These are phyloP conservation scores for Beauveria bassiana DNA, from an alignment of 2,329 filamentous ascomycete species.

Conservation along the genomic window DNA sequence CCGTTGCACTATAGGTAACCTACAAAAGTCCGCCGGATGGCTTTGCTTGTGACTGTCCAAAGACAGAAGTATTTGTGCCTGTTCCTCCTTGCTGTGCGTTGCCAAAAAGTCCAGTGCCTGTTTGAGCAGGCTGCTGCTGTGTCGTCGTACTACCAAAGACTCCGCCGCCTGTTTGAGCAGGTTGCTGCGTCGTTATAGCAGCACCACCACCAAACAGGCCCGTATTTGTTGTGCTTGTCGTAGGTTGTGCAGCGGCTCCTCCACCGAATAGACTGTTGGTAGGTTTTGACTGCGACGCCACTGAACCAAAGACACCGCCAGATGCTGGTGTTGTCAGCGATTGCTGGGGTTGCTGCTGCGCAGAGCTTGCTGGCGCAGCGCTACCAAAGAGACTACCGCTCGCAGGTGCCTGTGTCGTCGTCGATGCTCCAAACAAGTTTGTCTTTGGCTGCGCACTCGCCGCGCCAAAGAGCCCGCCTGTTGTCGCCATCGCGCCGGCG, in stretches of 20 bases:
- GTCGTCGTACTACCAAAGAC: conserved; percentile 18
- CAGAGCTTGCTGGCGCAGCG: conserved; percentile 14
- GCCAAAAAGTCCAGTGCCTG: conserved; percentile 25
- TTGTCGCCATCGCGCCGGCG: conserved; percentile 24
- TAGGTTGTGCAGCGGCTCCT: conserved; percentile 16
- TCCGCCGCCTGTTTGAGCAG: conserved; percentile 16
- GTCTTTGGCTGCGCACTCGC: conserved; percentile 19
- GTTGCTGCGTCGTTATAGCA: not conserved
- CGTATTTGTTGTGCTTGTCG: conserved; percentile 16
- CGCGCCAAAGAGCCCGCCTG: conserved; percentile 30
- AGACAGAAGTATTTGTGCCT: conserved; percentile 17
- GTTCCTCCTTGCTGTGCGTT: conserved; percentile 14
- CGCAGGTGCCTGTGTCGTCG: conserved; percentile 16
- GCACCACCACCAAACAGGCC: conserved; percentile 20
- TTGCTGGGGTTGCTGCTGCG: conserved; percentile 18
- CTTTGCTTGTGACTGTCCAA: conserved; percentile 28
- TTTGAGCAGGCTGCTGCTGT: conserved; percentile 13
- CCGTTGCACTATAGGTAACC: conserved; percentile 2
- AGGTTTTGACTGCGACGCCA: conserved; percentile 14
- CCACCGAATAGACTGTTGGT: conserved; percentile 19
- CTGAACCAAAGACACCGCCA: conserved; percentile 20
- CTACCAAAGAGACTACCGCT: conserved; percentile 22
- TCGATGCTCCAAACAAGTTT: conserved; percentile 24
- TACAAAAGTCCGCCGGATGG: conserved; percentile 27
- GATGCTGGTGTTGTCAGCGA: conserved; percentile 13